Evolutionary conservation across 352 stramenopile species (phyloP).

Genomic region (Phytophthora litchii): DNA sequence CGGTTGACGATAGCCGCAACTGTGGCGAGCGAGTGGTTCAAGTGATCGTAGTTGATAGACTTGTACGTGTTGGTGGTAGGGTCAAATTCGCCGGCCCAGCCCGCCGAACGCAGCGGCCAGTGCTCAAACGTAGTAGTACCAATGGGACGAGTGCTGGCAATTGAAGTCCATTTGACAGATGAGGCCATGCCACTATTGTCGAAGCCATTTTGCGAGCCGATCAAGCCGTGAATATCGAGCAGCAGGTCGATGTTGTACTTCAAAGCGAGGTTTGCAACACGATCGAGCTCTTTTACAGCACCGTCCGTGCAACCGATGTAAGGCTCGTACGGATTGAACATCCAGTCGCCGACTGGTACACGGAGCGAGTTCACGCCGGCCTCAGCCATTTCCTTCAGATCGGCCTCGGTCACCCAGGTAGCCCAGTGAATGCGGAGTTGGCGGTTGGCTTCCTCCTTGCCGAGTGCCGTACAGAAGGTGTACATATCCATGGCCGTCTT

Average conservation of each 20-base stretch:
- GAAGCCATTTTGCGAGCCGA: conserved; percentile 95
- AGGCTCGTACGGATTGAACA: conserved; percentile 94
- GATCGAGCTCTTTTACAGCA: conserved; percentile 90
- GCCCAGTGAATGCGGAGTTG: conserved; percentile 94
- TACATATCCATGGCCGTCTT: conserved; percentile 92
- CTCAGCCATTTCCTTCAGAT: conserved; percentile 87
- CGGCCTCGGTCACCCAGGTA: conserved; percentile 93
- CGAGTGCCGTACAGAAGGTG: conserved; percentile 90
- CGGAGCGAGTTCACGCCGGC: conserved; percentile 84
- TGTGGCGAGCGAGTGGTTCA: conserved; percentile 91
- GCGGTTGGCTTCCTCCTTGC: conserved; percentile 91
- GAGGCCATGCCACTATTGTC: conserved; percentile 93
- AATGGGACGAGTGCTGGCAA: conserved; percentile 74
- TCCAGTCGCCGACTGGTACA: conserved; percentile 95
- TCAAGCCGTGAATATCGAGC: conserved; percentile 94
- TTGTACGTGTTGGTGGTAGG: conserved; percentile 81
- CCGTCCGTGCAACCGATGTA: conserved; percentile 94
- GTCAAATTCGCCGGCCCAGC: conserved; percentile 94
- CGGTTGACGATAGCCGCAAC: conserved; percentile 88
- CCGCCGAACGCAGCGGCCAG: conserved; percentile 89
- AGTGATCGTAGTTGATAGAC: conserved; percentile 92
- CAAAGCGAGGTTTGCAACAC: conserved; percentile 82
- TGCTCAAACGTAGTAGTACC: conserved; percentile 92
- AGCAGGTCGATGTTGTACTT: conserved; percentile 90
- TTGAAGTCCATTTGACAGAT: conserved; percentile 90